Conservation (phyloP, 768 basidiomycete species). For the Collybia sordida region DNA sequence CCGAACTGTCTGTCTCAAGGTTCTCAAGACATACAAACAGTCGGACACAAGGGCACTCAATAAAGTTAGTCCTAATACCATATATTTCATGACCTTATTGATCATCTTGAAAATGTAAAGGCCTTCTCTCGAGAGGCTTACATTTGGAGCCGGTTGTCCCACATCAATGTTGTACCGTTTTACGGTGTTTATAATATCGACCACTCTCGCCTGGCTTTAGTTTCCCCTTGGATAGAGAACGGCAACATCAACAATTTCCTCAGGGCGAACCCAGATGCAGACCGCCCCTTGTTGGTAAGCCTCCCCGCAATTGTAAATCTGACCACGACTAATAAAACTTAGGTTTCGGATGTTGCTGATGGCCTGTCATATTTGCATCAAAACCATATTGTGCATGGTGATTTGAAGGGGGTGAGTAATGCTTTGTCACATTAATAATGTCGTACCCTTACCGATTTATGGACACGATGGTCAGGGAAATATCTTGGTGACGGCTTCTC, state of each 20-base stretch:
- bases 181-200: conserved; percentile 32
- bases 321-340: background rate
- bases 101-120: background rate
- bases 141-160: conserved; percentile 10
- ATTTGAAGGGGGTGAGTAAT: conserved; percentile 25
- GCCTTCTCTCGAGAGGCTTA: conserved; percentile 8
- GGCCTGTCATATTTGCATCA: conserved; percentile 27
- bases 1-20: conserved; percentile 4
- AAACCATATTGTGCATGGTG: conserved; percentile 25
- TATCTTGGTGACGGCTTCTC: conserved; percentile 40
- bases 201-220: conserved; percentile 25
- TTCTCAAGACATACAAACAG: conserved; percentile 20
- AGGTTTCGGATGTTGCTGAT: conserved; percentile 21
- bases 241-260: conserved; percentile 27
- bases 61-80: too few species aligned
- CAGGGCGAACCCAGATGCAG: conserved; percentile 7
- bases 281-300: conserved; percentile 5
- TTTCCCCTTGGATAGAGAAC: conserved; percentile 34
- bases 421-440: background rate
- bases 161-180: conserved; percentile 30
- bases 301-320: background rate
- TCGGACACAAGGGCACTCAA: conserved; percentile 15
- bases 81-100: too few species aligned
- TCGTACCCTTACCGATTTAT: conserved; percentile 26
- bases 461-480: conserved; percentile 21